Percentiles rank a stretch among this genome's conserved stretches.
These are phyloP conservation scores for Ophiostoma novo-ulmi DNA, from an alignment of 2,329 filamentous ascomycete species.

Conservation along the genomic window DNA sequence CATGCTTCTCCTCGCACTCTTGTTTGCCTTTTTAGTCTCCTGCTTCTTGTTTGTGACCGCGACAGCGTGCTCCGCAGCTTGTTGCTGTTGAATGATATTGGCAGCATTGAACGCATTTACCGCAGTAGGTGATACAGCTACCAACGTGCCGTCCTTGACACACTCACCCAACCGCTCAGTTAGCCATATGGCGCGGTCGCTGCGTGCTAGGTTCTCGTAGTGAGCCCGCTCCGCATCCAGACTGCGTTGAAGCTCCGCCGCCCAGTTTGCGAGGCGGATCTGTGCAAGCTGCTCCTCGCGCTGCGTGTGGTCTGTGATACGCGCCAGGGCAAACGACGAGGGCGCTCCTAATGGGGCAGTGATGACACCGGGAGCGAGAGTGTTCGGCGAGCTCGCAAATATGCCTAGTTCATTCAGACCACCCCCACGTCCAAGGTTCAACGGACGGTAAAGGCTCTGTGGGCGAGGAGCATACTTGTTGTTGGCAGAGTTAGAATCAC, in stretches of 20 bases:
- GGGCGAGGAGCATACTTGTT: conserved; percentile 28
- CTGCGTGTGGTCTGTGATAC: conserved; percentile 45
- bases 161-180: conserved; percentile 62
- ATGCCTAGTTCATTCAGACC: conserved; percentile 10
- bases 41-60: neutral
- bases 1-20: conserved; percentile 24
- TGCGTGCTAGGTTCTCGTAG: conserved; percentile 58
- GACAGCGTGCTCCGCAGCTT: neutral
- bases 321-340: conserved; percentile 53
- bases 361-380: neutral
- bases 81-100: neutral
- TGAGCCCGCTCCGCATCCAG: conserved; percentile 66
- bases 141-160: conserved; percentile 58
- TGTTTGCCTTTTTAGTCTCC: conserved; percentile 8
- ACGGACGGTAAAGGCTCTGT: conserved; percentile 22
- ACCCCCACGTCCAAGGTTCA: conserved; percentile 9
- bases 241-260: conserved; percentile 71
- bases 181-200: conserved; percentile 64
- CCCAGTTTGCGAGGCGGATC: conserved; percentile 76
- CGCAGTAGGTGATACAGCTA: conserved; percentile 38
- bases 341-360: conserved; percentile 13
- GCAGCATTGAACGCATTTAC: conserved; percentile 14
- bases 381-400: neutral
- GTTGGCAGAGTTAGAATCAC: conserved; percentile 22
- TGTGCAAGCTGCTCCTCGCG: conserved; percentile 36